These are phyloP conservation scores for Xylariaceae sp. DNA, from an alignment of 2,329 filamentous ascomycete genomes.

Conservation along the genomic window DNA sequence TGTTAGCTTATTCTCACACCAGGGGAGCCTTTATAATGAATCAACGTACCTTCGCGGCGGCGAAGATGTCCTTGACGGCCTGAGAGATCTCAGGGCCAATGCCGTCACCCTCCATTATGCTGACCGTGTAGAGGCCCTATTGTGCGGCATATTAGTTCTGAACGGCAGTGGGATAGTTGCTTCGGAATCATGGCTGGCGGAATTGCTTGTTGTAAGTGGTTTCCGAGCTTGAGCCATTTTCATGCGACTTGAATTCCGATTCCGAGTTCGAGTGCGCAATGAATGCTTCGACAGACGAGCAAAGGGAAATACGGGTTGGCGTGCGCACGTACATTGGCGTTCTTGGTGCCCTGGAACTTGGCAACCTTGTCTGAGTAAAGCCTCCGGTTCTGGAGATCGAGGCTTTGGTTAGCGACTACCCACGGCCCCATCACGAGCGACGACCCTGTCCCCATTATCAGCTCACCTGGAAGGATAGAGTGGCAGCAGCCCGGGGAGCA, in stretches of 20 bases:
- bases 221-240: slow-evolving; percentile 41
- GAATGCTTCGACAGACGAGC: slow-evolving; percentile 16
- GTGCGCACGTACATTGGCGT: slow-evolving; percentile 72
- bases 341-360: slow-evolving; percentile 90
- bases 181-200: slow-evolving; percentile 15
- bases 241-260: neutral
- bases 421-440: slow-evolving; percentile 3
- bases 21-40: neutral
- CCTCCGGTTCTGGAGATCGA: slow-evolving; percentile 45
- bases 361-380: slow-evolving; percentile 70
- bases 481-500: slow-evolving; percentile 53
- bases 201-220: slow-evolving; percentile 17
- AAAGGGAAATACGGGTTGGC: neutral
- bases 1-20: slow-evolving; percentile 6
- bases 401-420: slow-evolving; percentile 27
- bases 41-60: slow-evolving; percentile 77
- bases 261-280: slow-evolving; percentile 18
- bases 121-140: slow-evolving; percentile 92
- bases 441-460: neutral
- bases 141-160: slow-evolving; percentile 22
- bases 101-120: slow-evolving; percentile 97
- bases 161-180: slow-evolving; percentile 1
- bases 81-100: slow-evolving; percentile 97
- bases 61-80: slow-evolving; percentile 98
- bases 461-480: slow-evolving; percentile 55